Evolutionary conservation across 2,329 filamentous ascomycete genomes (phyloP).

Genomic region (Zarea fungicola): DNA sequence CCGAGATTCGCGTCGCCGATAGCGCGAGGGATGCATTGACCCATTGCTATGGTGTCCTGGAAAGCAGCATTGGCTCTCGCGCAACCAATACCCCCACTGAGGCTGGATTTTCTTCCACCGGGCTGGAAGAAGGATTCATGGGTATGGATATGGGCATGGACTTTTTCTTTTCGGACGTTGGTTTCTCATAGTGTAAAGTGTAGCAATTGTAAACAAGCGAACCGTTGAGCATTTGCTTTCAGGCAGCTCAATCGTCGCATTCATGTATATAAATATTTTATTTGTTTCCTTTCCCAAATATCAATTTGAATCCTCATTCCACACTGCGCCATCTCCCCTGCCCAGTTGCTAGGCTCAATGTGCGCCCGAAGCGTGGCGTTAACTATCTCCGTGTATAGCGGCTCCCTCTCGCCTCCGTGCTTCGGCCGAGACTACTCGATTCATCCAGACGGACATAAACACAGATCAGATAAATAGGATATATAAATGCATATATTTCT

Average conservation of each 20-base stretch:
- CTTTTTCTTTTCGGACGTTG: constrained; percentile 6
- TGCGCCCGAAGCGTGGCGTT: too few species aligned
- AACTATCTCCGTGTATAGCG: constrained; percentile 1
- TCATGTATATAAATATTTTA: too few species aligned
- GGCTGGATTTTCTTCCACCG: not conserved
- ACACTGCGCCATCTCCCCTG: too few species aligned
- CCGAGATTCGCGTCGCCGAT: constrained; percentile 24
- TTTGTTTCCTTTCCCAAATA: too few species aligned
- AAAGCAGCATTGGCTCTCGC: constrained; percentile 6
- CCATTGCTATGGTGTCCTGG: constrained; percentile 26
- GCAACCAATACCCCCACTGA: constrained; percentile 5
- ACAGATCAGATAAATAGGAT: not conserved
- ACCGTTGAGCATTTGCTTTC: too few species aligned
- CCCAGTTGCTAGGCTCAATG: too few species aligned
- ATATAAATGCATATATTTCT: too few species aligned
- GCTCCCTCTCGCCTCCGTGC: not conserved
- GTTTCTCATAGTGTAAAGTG: not conserved
- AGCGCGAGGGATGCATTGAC: constrained; percentile 30
- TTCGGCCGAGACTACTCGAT: constrained; percentile 5
- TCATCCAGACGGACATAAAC: constrained; percentile 1
- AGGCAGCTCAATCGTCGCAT: too few species aligned
- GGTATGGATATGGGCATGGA: constrained; percentile 9
- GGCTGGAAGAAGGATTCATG: not conserved
- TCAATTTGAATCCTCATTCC: too few species aligned
- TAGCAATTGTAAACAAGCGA: not conserved